Base-by-base conservation (phyloP, 176 grass and related monocot species). In the Secale cereale region DNA sequence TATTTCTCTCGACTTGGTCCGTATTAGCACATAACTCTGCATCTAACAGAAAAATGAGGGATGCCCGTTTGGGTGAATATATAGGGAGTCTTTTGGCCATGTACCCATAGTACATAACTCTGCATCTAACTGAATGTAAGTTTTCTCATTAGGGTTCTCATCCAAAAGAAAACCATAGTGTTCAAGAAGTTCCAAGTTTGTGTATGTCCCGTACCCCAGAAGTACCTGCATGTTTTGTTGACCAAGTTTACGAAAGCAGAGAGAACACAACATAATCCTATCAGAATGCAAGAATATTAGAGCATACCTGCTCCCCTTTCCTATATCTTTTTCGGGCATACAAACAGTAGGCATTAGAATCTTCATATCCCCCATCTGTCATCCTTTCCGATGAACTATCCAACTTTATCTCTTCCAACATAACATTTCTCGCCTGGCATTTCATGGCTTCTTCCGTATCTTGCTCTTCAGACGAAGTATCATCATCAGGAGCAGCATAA, bases 291-390 rank as follows among this genome's bases (percentile, higher is more conserved):
- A 86, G 52, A 69, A 71, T 6, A 1, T 46, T 7, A 74, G 29
- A 75, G 79, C 27, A 65, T 83, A 98, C 97, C 89, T 98, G 93
- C 62, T 95, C 91, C 48, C 90, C 93, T 86, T 94, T 86, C 66
- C 63, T 90, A 81, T 98, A 98, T 8, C 33, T 77, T 91, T 88
- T 91, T 87, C 86, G 92, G 14, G 97, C 97, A 90, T 98, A 96
- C 54, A 95, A 82, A 78, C 91, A 95, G 54, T 98, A 98, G 11
- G 70, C 88, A 23, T 67, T 84, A 60, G 62, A 74, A 74, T 94
- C 88, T 78, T 95, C 91, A 35, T 94, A 98, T 89, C 88, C 93
- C 57, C 97, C 93, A 92, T 98, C 97, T 13, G 91, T 98, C 67
- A 95, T 78, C 83, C 91, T 94, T 62, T 83, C 71, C 19, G 77